Conservation (phyloP, 2,329 filamentous ascomycete genomes). For the Amphichorda felina region DNA sequence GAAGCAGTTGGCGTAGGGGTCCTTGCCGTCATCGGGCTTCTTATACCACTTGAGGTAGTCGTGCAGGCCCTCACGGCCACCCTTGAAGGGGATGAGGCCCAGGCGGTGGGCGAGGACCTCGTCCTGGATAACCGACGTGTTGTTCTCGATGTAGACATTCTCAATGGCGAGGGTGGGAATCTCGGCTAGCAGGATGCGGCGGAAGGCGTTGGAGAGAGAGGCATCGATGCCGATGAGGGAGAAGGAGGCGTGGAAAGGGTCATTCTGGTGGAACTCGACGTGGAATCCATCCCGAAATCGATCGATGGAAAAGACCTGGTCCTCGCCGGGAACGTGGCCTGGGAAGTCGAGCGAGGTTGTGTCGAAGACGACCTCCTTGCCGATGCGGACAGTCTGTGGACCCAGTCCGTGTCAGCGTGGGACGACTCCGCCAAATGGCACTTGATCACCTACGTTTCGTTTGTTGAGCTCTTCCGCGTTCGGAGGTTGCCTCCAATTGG, state of each 20-base stretch:
- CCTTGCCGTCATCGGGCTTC: conserved; percentile 53
- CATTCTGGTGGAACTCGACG: conserved; percentile 77
- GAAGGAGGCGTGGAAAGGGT: conserved; percentile 68
- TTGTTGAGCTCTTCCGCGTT: conserved; percentile 45
- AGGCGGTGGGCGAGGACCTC: conserved; percentile 88
- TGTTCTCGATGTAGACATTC: conserved; percentile 85
- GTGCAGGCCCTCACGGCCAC: conserved; percentile 60
- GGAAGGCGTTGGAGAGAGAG: conserved; percentile 91
- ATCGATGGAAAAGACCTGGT: conserved; percentile 66
- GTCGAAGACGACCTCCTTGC: conserved; percentile 82
- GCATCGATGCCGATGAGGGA: conserved; percentile 88
- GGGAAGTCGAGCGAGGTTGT: conserved; percentile 87
- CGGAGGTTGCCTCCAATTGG: conserved; percentile 23
- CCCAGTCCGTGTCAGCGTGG: background rate
- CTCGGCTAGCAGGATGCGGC: conserved; percentile 88
- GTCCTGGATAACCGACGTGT: conserved; percentile 96
- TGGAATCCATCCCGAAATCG: conserved; percentile 59
- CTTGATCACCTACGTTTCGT: conserved; percentile 39
- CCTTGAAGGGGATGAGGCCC: conserved; percentile 82
- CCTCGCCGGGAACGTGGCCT: conserved; percentile 79
- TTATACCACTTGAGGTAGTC: conserved; percentile 74
- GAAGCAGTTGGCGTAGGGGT: conserved; percentile 44
- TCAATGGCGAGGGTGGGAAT: conserved; percentile 92
- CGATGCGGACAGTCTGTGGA: conserved; percentile 73
- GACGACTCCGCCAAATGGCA: background rate